A percentile compares a stretch with the other conserved stretches of the same genome.
These are phyloP conservation scores for Helicocarpus griseus DNA, from an alignment of 2,329 filamentous ascomycete genomes.

Conservation along the genomic window DNA sequence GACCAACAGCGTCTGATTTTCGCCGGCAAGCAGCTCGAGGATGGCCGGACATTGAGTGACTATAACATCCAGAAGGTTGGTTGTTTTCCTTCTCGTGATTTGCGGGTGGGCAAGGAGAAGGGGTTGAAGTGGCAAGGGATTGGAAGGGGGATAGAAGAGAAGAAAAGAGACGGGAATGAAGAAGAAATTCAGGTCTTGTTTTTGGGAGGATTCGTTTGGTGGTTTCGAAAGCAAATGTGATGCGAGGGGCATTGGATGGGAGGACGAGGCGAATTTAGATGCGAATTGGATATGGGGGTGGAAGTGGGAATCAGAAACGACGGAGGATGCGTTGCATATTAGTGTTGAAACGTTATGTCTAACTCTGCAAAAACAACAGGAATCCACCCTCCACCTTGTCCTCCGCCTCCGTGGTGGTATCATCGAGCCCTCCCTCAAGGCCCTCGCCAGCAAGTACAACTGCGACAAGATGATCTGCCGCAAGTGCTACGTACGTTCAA, in stretches of 20 bases:
- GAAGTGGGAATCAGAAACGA: not conserved
- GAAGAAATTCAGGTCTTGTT: not conserved
- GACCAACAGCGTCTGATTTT: constrained; percentile 64
- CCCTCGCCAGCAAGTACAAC: constrained; percentile 84
- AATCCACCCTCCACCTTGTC: constrained; percentile 56
- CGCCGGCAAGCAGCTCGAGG: constrained; percentile 55
- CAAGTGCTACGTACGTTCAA: constrained; percentile 99
- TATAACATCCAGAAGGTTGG: constrained; percentile 53
- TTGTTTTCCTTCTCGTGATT: constrained; percentile 58
- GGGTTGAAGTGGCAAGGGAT: not conserved
- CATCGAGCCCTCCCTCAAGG: constrained; percentile 50
- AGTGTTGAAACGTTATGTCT: no score
- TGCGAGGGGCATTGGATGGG: no score
- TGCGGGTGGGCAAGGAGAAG: not conserved
- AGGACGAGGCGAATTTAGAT: no score
- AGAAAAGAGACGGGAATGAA: not conserved
- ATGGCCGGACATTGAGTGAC: constrained; percentile 42
- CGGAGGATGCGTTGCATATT: no score
- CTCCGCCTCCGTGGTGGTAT: constrained; percentile 49
- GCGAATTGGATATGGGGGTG: no score
- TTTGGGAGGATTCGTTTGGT: constrained; percentile 21
- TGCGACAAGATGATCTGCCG: constrained; percentile 99
- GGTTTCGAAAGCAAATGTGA: no score
- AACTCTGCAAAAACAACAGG: constrained; percentile 33
- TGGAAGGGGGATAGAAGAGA: not conserved